Base-by-base conservation (phyloP, 768 basidiomycete species). In the Rhizopogon salebrosus region DNA sequence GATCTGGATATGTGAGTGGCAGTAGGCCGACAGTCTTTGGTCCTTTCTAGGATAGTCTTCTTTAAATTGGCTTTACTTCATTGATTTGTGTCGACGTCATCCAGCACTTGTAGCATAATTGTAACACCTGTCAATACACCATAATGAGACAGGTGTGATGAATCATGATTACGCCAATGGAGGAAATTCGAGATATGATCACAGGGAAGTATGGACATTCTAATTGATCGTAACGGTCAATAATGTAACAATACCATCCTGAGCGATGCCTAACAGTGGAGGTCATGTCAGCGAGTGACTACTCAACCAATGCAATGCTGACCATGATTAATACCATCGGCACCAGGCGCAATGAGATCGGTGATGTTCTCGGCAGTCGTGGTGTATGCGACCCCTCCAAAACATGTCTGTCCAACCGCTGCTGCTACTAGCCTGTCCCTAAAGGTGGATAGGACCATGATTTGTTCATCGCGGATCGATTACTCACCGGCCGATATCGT, bases 281-380 rank as follows among this genome's bases (percentile, higher is more conserved):
- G 51, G 18, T 41, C 38, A 57, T 23, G 52, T 53, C 34, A 27
- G 23, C 9, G 35, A 11, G 22, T 18, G 18, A 24, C 41, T 16
- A 24, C 10, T 11, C 14, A 16, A 23, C 37, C 16, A 13, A 23
- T 18, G 23, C 10, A 24, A 5, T 14, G 48, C 68, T n/a, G 51
- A 82, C 80, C 78, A 31, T 80, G 79, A 52, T 82, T 80, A n/a
- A 82, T 58, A 3, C 83, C 80, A 1, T 62, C 43, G 23, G 71
- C 66, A 4, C 85, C 85, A 5, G 78, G 56, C 3, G 77, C 59
- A 54, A 87, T 72, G 23, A 88, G 70, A 5, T 81, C 81, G 2
- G 76, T 77, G 22, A 86, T 41, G 46, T 77, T 77, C 58, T 72
- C 52, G 8, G 70, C 73, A 1, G 64, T 67, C 0, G 82, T 80